phyloP scores from a whole-genome alignment of 2,329 filamentous ascomycete species.

The Diaporthe nobilis region DNA sequence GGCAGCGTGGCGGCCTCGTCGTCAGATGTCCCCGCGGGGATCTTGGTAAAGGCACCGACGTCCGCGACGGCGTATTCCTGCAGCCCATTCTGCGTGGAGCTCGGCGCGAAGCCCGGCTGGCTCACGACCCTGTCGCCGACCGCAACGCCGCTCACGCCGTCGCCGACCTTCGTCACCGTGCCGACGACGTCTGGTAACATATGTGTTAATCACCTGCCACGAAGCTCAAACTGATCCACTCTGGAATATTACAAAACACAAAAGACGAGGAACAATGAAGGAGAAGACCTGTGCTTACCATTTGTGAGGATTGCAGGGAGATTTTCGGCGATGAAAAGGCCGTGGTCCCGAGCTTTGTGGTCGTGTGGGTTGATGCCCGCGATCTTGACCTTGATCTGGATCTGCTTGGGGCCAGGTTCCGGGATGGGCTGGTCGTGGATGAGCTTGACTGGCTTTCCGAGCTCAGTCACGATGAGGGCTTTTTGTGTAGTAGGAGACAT shows the following conservation, averaged over 20 bases:
- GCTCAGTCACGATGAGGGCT: constrained; percentile 46
- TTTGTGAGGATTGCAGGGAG: constrained; percentile 53
- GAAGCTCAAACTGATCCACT: neutral
- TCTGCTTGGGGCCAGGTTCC: constrained; percentile 49
- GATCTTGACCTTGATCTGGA: constrained; percentile 57
- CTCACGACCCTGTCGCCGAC: constrained; percentile 52
- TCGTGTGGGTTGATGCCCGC: constrained; percentile 54
- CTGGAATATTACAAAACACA: neutral
- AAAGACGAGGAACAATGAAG: neutral
- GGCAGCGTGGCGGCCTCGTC: constrained; percentile 55
- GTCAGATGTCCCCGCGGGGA: constrained; percentile 52
- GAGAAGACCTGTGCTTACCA: neutral
- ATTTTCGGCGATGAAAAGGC: constrained; percentile 52
- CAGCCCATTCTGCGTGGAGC: constrained; percentile 47
- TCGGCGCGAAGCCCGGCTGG: constrained; percentile 43
- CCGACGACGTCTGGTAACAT: constrained; percentile 50
- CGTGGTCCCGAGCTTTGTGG: constrained; percentile 53
- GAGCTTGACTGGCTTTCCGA: constrained; percentile 47
- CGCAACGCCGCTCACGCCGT: constrained; percentile 45
- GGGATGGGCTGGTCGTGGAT: constrained; percentile 47
- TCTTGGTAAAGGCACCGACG: constrained; percentile 47
- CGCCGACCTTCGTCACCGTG: constrained; percentile 48
- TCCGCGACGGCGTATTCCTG: constrained; percentile 56
- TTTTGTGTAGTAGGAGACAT: constrained; percentile 44
- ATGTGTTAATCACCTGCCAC: neutral